Conservation (phyloP, 2,329 filamentous ascomycete genomes). For the Venturia oleaginea region DNA sequence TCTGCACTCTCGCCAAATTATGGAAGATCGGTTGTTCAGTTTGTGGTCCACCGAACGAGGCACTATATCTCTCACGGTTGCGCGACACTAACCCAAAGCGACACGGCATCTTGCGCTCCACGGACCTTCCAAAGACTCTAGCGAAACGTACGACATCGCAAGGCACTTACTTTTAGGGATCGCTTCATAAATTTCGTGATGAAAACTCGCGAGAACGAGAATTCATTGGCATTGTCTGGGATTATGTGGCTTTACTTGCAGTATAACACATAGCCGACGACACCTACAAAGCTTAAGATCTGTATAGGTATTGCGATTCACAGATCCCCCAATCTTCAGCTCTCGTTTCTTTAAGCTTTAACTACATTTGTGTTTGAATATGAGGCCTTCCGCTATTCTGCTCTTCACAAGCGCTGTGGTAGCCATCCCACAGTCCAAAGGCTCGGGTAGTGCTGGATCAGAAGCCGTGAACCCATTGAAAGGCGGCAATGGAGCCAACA, state of each 20-base stretch:
- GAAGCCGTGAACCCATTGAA: too few relatives aligned
- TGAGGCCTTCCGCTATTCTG: neutral
- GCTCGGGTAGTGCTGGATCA: neutral
- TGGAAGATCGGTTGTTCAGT: neutral
- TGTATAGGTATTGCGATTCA: neutral
- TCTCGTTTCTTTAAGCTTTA: neutral
- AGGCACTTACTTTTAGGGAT: neutral
- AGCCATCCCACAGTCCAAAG: neutral
- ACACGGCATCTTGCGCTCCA: neutral
- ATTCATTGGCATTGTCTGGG: neutral
- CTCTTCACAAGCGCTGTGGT: neutral
- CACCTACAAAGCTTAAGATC: neutral
- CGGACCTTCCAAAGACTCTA: neutral
- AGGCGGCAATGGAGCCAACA: neutral
- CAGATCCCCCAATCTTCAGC: neutral
- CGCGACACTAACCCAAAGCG: neutral
- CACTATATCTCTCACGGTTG: neutral
- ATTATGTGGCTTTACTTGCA: neutral
- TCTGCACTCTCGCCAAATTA: neutral
- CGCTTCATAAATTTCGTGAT: neutral
- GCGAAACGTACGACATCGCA: neutral
- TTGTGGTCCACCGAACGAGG: neutral
- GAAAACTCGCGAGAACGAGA: neutral
- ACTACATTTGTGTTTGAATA: neutral
- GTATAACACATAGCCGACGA: neutral